Evolutionary conservation across 495 filamentous ascomycete genomes (phyloP), one percentile per base, ranked within the genome.

Genomic region (Aspergillus egyptiacus): DNA sequence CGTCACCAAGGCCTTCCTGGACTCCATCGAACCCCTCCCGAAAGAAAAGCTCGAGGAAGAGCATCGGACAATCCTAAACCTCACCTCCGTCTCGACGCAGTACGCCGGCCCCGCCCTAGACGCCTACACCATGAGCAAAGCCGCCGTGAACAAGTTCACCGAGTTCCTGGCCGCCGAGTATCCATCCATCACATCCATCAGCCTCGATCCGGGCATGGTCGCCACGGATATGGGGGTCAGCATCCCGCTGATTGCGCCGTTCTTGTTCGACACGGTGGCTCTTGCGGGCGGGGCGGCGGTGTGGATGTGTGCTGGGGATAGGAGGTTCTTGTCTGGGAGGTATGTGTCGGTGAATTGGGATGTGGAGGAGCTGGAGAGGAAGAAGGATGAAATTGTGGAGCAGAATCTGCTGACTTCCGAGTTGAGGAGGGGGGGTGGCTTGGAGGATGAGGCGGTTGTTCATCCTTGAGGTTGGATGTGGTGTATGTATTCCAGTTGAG

Each of bases 301-400:
- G n/a, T 76, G 66, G 56, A 50, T 75, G 36, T 49, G 54, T 20
- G 65, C 57, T 18, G 58, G 60, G 30, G 54, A 71, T 46, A 62
- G 62, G 31, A 56, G 52, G 18, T 76, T 66, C 33, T 42, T 77
- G 36, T 68, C 58, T n/a, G 72, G 72, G 1, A 51, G 70, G 42
- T 67, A 62, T 48, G 44, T 77, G 7, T 41, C 46, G 30, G 63
- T 55, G 5, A 72, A 75, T 27, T 78, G 70, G 74, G 64, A 71
- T 54, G 62, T 76, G 8, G 65, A 71, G 5, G 70, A 73, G 45
- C 56, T 76, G 43, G 54, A 66, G 43, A 41, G 45, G 10, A 50
- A 67, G 42, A 68, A 69, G 54, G 63, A 66, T 14, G 70, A 76
- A 40, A 75, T 76, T 38, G 43, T 61, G 7, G 56, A 52, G 3